Base-by-base conservation (phyloP, 2,329 filamentous ascomycete species). In the Epicoccum sorghinum region DNA sequence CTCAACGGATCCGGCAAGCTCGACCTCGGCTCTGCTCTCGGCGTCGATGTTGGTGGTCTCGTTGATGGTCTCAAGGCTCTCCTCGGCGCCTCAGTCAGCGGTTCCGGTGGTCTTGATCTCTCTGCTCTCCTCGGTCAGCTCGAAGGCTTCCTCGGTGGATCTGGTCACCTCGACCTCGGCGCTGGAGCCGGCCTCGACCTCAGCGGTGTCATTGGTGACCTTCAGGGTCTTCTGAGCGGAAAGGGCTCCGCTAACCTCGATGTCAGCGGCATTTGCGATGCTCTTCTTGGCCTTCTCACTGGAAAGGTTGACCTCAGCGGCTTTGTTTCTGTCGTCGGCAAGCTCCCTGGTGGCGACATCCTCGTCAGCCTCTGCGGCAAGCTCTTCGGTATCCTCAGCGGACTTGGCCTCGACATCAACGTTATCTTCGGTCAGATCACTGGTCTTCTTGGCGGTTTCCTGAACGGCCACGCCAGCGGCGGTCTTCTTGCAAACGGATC, bases 11-110 rank as follows among this genome's bases (percentile, higher is more conserved):
- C 50, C 25, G 52, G 46, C 8, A 50, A 49, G 23, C 22, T 50
- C 13, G 46, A 55, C 35, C n/a, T 55, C 6, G 52, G 52, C 22
- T 36, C 30, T 4, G 41, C 30, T 42, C 57, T 55, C 14, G 53
- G 50, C 44, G 46, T 59, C 23, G 46, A 52, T 25, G 49, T 57
- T 4, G 24, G 39, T 24, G 45, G 40, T 7, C 32, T 49, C 35
- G 41, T 49, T 24, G 23, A 10, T 30, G 52, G 50, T 14, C 50
- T 53, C 18, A 53, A 42, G 14, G 24, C 36, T 13, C 30, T 53
- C 7, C 50, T 53, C 6, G 27, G 43, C 1, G 44, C 44, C n/a
- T 53, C 50, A 2, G n/a, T 48, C 25, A 38, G 22, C n/a, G 44
- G 44, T 24, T 47, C 44, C 13, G 50, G 50, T 25, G 50, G 50